Base-by-base conservation (phyloP, 306 rosid species). In the Inga laurina region DNA sequence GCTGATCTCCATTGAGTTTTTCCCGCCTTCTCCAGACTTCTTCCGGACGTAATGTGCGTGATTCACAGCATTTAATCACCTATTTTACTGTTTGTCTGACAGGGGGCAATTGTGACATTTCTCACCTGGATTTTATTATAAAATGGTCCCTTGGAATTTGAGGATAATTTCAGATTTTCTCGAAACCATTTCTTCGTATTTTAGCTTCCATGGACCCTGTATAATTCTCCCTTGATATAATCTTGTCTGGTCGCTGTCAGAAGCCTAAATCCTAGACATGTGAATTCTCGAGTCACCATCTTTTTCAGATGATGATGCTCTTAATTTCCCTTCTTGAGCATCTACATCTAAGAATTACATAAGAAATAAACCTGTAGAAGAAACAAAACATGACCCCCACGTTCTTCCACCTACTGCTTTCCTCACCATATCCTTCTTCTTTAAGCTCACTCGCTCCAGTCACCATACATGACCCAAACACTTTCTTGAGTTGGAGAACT, bases 361-460 rank as follows among this genome's bases (percentile, higher is more conserved):
- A 96, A 79, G 99, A 93, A 86, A 92, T 86, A 83, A 96, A 92
- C 91, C 98, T 93, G 93, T 91, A 96, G 78, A 96, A 41, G 92
- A 93, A 96, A 75, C 93, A 83, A 51, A 96, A 90, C 88, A 93
- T 96, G 64, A 92, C 92, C 49, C 88, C 88, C 43, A 96, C 88
- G 80, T 93, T 93, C 78, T 90, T 91, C 98, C 98, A 92, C 87
- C 94, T 84, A 34, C 91, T 88, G 57, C 88, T 86, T 56, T 90
- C 94, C 24, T 90, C 98, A 1, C 92, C 98, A 30, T 89, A 93
- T 10, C 98, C 99, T 85, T 86, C 93, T 85, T 95, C 97, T 81
- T 88, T 90, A 19, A 96, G 88, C 73, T 93, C 88, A 76, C 90
- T 91, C 62, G 88, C 96, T 30, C 92, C 96, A 0, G 84, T 93